Evolutionary conservation across 2,329 filamentous ascomycete genomes (phyloP), one percentile per base, ranked within the genome.

Genomic region (Apiospora koreana): DNA sequence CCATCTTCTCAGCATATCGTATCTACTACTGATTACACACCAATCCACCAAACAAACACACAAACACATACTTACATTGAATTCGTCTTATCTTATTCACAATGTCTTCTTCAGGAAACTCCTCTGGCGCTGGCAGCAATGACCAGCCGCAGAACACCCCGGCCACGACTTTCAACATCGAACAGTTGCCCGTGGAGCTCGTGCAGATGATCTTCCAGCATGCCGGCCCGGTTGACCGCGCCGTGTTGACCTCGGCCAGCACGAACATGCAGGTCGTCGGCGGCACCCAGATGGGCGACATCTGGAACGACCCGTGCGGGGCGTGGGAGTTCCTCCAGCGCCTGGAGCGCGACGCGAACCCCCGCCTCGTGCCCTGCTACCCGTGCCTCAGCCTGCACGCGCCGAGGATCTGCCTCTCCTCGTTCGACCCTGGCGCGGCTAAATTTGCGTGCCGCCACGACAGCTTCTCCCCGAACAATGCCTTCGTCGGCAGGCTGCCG

Each of bases 391-490:
- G 28, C 7, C 28, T 58, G 28, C 50, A 58, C 28, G 31, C 8
- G 28, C 50, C 50, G 4, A 6, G 35, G 50, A 18, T 35, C 28
- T 58, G 28, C 50, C 50, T 58, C 18, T 28, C 50, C 0, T 58
- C 50, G 5, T 58, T 18, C 25, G 8, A 18, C 0, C 6, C 6
- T 0, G 6, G 16, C 14, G 16, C 6, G 4, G 14, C 14, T 25
- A 31, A 0, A 2, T 58, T 31, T 25, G 4, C 18, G 25, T 31
- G 50, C 7, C 25, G 16, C 16, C 6, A 9, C 18, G 48, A 18
- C 5, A 8, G 14, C 1, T 0, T 8, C 3, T 1, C 7, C 25
- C 14, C 6, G 45, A 23, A 10, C 9, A 23, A 8, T 2, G 18
- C 45, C 21, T 1, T n/a, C 14, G 12, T 31, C 25, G 2, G 12